phyloP scores from a whole-genome alignment of 192 early-diverging fungal genomes.

The Chytriomyces sp. region DNA sequence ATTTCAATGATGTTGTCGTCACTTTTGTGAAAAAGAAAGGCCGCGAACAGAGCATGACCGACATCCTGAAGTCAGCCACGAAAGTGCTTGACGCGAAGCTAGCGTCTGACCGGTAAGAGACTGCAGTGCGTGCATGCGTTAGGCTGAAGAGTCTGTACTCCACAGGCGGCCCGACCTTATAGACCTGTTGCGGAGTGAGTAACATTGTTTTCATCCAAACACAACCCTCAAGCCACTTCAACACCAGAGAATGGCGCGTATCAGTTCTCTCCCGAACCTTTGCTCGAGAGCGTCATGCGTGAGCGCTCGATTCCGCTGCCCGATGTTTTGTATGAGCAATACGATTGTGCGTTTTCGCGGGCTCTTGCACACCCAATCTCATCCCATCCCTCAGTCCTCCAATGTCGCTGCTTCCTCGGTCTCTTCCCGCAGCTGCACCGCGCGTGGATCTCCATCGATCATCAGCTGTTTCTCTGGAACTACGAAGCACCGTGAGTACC shows the following conservation, averaged over 20 bases:
- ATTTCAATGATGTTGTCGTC: neutral
- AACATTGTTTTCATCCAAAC: no score
- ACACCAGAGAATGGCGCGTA: constrained; percentile 24
- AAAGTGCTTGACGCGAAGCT: constrained; percentile 21
- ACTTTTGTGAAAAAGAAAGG: neutral
- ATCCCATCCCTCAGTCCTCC: constrained; percentile 43
- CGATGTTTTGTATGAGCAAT: constrained; percentile 75
- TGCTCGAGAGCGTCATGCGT: constrained; percentile 58
- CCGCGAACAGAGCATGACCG: no score
- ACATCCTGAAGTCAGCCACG: neutral
- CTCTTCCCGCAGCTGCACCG: constrained; percentile 87
- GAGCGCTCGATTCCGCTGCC: constrained; percentile 72
- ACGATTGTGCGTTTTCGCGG: constrained; percentile 54
- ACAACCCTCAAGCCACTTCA: no score
- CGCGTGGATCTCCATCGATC: constrained; percentile 91
- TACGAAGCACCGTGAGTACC: constrained; percentile 68
- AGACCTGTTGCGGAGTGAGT: constrained; percentile 9
- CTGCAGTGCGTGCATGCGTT: no score
- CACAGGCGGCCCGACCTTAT: constrained; percentile 7
- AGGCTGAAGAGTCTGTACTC: neutral
- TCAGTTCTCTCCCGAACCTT: neutral
- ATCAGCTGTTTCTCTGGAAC: constrained; percentile 89
- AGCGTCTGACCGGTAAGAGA: neutral
- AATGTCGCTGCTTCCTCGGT: constrained; percentile 85
- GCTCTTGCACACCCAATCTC: neutral